Evolutionary conservation across 1,284 basidiomycete genomes (phyloP), one percentile per base, ranked within the genome.

Genomic region (Ustilago nuda): DNA sequence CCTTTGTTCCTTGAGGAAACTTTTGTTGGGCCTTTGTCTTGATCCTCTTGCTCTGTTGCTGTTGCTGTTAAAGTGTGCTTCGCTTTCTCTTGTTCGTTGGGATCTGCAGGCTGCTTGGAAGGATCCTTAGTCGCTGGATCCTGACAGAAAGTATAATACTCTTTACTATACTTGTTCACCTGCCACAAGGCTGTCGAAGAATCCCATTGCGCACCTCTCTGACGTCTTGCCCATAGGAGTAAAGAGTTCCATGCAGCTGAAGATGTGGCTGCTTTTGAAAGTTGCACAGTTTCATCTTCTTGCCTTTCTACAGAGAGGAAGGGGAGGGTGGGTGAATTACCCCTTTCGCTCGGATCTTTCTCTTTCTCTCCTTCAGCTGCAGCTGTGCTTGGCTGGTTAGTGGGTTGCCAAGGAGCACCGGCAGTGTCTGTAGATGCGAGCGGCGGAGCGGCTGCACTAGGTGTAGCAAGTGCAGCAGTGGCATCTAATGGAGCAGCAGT

Each of bases 141-240:
- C 7, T 53, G 15, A 36, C 69, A 63, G 37, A 76, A 76, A 54
- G 59, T 69, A 66, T 80, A 80, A 59, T 78, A 80, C 23, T 80
- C 72, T 35, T 50, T 39, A 50, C 64, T 69, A 57, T 78, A 37
- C 53, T 61, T 72, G 53, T 74, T 76, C 19, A 80, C 78, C 39
- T 80, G 78, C 78, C 78, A 80, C 13, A 77, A 57, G 0, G 61
- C 66, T 15, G 81, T 81, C 12, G 59, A 65, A 23, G 55, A 55
- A 55, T 82, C 81, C 81, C 81, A 82, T 53, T 82, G 81, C 0
- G 81, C 73, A n/a, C 81, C 81, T 17, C 81, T 53, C 45, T 78
- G 74, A 30, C 78, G 64, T 2, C 81, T 45, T 11, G 81, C 81
- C 81, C 81, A 82, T 7, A 80, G 59, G 3, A 82, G 68, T 12